Evolutionary conservation across 768 basidiomycete genomes (phyloP), one percentile per base, ranked within the genome.

Genomic region (Cystofilobasidium ferigula): DNA sequence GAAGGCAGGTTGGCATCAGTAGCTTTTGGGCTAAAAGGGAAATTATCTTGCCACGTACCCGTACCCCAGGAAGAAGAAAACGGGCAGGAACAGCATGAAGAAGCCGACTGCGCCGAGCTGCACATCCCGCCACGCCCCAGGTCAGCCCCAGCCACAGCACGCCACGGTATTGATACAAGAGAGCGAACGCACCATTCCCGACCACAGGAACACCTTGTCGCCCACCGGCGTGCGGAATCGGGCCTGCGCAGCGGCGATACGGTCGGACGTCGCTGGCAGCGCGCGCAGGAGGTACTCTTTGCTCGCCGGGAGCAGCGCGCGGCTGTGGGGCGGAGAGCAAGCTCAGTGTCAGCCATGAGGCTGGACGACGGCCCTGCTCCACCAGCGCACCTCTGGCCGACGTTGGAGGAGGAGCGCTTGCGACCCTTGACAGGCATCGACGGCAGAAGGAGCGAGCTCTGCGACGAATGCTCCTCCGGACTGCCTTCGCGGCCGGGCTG

Each of bases 81-180:
- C 79, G 0, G 94, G 94, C 8, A 99, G 78, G 68, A 87, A 81
- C 36, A 84, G 82, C 86, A 94, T 89, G 81, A 98, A 97, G 78
- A 92, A 97, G 48, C 68, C 70, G 32, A 70, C 72, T 9, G 67
- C 56, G 18, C 67, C 67, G n/a, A 68, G 57, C 51, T 54, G 51
- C 6, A 26, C 4, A n/a, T n/a, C 40, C 10, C 10, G 20, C 40
- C 10, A 42, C 10, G 40, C 40, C 40, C 40, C n/a, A n/a, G 40
- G 40, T 42, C 40, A 42, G 48, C 28, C 13, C 48, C 7, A 4
- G 28, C 48, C 4, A 5, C 28, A 26, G 26, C 4, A 3, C 26
- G 10, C 7, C 12, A 20, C 6, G 45, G 9, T 48, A 48, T 18
- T 18, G 45, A 13, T 18, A 22, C 9, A 7, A 48, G 6, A 13